Evolutionary conservation across 495 filamentous ascomycete genomes (phyloP).

Genomic region (Penicillium fimorum): DNA sequence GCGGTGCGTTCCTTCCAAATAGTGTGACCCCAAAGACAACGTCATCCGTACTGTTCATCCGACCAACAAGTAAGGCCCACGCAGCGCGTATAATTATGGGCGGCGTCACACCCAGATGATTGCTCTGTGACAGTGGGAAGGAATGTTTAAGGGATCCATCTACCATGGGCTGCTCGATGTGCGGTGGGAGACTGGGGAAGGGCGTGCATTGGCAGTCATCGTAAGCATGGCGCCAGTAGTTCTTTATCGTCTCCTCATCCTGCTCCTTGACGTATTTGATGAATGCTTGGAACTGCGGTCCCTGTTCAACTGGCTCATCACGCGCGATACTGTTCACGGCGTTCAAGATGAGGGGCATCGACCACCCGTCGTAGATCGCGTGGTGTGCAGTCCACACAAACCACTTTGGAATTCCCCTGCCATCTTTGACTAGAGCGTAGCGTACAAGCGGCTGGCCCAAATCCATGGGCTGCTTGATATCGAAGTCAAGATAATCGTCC

Average conservation of each 20-base stretch:
- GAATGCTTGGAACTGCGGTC: neutral
- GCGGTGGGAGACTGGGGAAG: neutral
- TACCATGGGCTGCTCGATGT: neutral
- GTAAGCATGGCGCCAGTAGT: neutral
- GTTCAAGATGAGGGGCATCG: conserved; percentile 5
- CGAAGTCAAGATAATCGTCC: neutral
- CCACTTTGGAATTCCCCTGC: conserved; percentile 2
- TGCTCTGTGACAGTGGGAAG: too few species aligned
- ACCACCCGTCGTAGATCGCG: conserved; percentile 28
- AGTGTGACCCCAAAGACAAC: neutral
- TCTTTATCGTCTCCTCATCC: neutral
- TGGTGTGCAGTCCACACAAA: conserved; percentile 30
- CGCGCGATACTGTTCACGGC: neutral
- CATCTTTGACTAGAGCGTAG: conserved; percentile 36
- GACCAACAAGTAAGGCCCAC: neutral
- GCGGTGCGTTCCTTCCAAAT: neutral
- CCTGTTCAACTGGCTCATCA: neutral
- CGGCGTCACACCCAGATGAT: too few species aligned
- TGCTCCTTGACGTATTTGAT: neutral
- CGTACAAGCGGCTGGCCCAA: conserved; percentile 15
- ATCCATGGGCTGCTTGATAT: neutral
- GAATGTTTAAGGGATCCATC: too few species aligned
- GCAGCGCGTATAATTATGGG: neutral
- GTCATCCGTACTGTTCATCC: neutral
- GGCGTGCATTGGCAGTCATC: neutral